phyloP scores from a whole-genome alignment of 306 rosid species.

The Cicer arietinum region DNA sequence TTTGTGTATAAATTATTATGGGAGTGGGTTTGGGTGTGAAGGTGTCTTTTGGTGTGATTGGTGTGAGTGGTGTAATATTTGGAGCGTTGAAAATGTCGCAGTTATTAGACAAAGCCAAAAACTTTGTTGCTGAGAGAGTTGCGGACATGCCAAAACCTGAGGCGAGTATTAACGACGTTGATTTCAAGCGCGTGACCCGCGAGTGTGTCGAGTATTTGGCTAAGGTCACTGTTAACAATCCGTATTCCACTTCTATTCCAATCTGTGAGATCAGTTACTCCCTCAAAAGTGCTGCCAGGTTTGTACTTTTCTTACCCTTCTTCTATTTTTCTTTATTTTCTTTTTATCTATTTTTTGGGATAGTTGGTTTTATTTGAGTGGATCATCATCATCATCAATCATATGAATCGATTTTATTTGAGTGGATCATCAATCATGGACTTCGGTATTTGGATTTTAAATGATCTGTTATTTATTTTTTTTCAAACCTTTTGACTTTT shows the following conservation, averaged over 20 bases:
- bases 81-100: slow-evolving; percentile 54
- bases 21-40: not conserved
- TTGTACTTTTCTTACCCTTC: not conserved
- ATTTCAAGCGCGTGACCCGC: slow-evolving; percentile 57
- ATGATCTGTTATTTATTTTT: slow-evolving; percentile 1
- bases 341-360: not conserved
- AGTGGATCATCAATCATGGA: not conserved
- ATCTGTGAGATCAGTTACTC: slow-evolving; percentile 79
- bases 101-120: slow-evolving; percentile 69
- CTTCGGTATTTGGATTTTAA: not conserved
- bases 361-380: not conserved
- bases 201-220: slow-evolving; percentile 63
- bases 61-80: slow-evolving; percentile 25
- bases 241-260: slow-evolving; percentile 64
- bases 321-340: not conserved
- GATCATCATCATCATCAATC: too few species aligned
- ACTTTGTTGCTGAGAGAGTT: slow-evolving; percentile 56
- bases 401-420: not conserved
- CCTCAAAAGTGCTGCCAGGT: slow-evolving; percentile 68
- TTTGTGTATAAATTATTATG: not conserved
- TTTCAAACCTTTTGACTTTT: not conserved
- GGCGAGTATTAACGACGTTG: slow-evolving; percentile 71
- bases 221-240: slow-evolving; percentile 67
- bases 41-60: slow-evolving; percentile 13
- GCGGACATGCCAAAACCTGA: slow-evolving; percentile 64